Conservation (phyloP, 1,284 basidiomycete species). For the Tylopilus sp. region DNA sequence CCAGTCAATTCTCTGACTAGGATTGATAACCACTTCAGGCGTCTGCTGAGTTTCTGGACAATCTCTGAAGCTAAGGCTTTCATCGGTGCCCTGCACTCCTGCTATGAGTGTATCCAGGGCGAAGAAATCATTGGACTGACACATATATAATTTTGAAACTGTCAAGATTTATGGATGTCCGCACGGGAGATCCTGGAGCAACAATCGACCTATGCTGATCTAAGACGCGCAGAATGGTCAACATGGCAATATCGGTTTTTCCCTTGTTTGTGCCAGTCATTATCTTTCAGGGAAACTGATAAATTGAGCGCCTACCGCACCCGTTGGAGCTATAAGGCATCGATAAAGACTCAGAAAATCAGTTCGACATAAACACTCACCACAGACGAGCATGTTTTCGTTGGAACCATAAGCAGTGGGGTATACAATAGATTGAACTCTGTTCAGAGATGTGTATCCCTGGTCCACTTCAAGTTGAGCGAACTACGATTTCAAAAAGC, state of each 20-base stretch:
- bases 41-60: conserved; percentile 86
- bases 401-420: conserved; percentile 92
- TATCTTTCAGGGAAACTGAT: conserved; percentile 1
- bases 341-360: conserved; percentile 1
- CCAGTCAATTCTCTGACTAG: conserved; percentile 90
- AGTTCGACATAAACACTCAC: conserved; percentile 44
- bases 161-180: conserved; percentile 61
- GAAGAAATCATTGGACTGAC: conserved; percentile 40
- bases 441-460: conserved; percentile 87
- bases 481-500: background rate
- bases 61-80: conserved; percentile 97
- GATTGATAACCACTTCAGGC: conserved; percentile 88
- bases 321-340: conserved; percentile 74
- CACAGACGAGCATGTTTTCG: conserved; percentile 96
- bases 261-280: conserved; percentile 53
- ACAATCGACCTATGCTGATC: conserved; percentile 58
- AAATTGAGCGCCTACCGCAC: conserved; percentile 64
- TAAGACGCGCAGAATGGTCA: conserved; percentile 87
- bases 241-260: conserved; percentile 99
- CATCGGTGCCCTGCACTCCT: conserved; percentile 80
- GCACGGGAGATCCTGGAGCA: conserved; percentile 38
- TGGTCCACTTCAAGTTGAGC: conserved; percentile 31
- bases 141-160: conserved; percentile 98
- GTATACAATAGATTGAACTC: conserved; percentile 95
- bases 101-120: background rate